Conservation (phyloP, 768 basidiomycete species). For the Ephemerocybe angulata region DNA sequence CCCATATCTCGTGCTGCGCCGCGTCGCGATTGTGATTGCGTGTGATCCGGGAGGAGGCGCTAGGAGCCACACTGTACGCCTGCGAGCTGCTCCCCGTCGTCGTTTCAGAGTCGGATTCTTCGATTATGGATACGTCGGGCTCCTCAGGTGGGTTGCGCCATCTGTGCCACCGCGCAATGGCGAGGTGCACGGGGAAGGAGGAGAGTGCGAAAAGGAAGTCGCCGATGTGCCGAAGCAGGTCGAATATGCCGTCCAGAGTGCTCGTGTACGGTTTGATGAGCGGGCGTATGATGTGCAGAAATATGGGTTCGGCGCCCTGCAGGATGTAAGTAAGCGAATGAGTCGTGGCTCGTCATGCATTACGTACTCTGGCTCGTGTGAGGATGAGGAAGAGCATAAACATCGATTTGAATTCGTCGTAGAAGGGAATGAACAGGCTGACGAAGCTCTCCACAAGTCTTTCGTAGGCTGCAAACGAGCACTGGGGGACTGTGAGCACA, state of each 20-base stretch:
- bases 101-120: slow-evolving; percentile 9
- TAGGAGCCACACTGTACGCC: too few species aligned
- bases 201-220: slow-evolving; percentile 53
- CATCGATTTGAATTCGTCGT: slow-evolving; percentile 76
- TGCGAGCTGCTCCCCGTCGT: too few species aligned
- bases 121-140: too few species aligned
- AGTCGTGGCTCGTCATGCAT: not conserved
- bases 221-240: slow-evolving; percentile 57
- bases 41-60: not conserved
- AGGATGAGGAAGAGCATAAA: slow-evolving; percentile 70
- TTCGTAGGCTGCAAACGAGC: slow-evolving; percentile 67
- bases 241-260: slow-evolving; percentile 62
- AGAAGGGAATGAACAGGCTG: slow-evolving; percentile 76
- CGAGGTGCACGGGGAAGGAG: slow-evolving; percentile 36
- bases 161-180: slow-evolving; percentile 34
- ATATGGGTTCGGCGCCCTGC: slow-evolving; percentile 85
- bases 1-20: slow-evolving; percentile 49
- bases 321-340: not conserved
- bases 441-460: slow-evolving; percentile 59
- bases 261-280: slow-evolving; percentile 69
- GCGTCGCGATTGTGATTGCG: not conserved
- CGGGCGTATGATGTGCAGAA: slow-evolving; percentile 76
- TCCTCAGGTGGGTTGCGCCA: slow-evolving; percentile 13
- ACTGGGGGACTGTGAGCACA: slow-evolving; percentile 34
- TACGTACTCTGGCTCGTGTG: slow-evolving; percentile 67